These are phyloP conservation scores for Saksenaea vasiformis DNA, from an alignment of 371 early-diverging fungal genomes.

Conservation along the genomic window DNA sequence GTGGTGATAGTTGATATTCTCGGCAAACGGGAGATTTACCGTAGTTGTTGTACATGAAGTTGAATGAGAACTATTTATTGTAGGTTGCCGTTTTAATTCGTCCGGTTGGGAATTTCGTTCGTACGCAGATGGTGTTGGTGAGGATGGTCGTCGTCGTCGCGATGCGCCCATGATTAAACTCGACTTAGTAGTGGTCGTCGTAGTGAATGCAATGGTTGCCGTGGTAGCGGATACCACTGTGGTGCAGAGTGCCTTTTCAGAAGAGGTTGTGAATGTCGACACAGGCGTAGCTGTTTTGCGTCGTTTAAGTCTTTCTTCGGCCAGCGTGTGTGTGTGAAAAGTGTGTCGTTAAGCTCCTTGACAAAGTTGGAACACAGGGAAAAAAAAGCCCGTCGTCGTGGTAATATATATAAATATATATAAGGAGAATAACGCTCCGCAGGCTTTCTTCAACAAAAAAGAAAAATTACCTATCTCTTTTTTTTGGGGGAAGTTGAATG, in stretches of 20 bases:
- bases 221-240: neutral
- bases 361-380: neutral
- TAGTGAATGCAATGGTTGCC: neutral
- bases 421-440: neutral
- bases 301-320: neutral
- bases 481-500: neutral
- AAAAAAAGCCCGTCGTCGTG: neutral
- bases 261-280: neutral
- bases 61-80: too few relatives aligned
- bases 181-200: neutral
- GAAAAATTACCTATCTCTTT: neutral
- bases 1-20: too few relatives aligned
- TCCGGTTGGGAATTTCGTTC: too few relatives aligned
- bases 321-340: neutral
- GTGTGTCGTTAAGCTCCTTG: neutral
- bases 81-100: too few relatives aligned
- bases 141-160: neutral
- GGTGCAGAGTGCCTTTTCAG: neutral
- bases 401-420: neutral
- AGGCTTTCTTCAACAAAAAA: neutral
- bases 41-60: too few relatives aligned
- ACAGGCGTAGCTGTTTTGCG: neutral
- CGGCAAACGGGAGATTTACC: too few relatives aligned
- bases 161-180: neutral
- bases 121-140: neutral